These are phyloP conservation scores for Pilaira anomala DNA, from an alignment of 192 early-diverging fungal species.

Conservation along the genomic window DNA sequence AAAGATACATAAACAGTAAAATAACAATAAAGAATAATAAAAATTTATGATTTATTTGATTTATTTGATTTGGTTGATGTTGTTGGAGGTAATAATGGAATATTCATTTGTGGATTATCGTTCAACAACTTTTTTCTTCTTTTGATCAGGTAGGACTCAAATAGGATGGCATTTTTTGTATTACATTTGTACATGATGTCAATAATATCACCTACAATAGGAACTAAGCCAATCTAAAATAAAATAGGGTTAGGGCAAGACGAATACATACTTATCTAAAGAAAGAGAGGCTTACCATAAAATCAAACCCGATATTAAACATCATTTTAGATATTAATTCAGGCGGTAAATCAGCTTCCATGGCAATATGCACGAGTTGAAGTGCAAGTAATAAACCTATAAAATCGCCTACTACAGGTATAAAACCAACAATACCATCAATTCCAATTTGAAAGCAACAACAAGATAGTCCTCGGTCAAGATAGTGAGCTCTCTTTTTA, in stretches of 20 bases:
- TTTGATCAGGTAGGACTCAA: conserved; percentile 36
- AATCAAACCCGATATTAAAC: conserved; percentile 43
- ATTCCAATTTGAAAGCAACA: conserved; percentile 37
- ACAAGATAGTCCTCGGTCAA: conserved; percentile 38
- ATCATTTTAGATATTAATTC: conserved; percentile 34
- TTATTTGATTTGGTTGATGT: not conserved
- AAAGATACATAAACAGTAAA: conserved; percentile 23
- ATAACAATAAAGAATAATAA: not conserved
- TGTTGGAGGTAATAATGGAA: not conserved
- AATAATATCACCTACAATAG: conserved; percentile 41
- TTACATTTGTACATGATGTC: conserved; percentile 52
- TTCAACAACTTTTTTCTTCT: conserved; percentile 2
- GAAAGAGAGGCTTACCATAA: conserved; percentile 34
- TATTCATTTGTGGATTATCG: not conserved
- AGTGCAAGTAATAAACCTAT: conserved; percentile 36
- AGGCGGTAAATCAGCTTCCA: conserved; percentile 41
- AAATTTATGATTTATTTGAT: not conserved
- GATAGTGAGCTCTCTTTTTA: conserved; percentile 39
- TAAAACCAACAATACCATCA: conserved; percentile 43
- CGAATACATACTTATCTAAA: not conserved
- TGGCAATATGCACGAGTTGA: conserved; percentile 35
- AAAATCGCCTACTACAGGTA: conserved; percentile 46
- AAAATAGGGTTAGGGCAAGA: not conserved
- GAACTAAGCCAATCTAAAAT: conserved; percentile 43
- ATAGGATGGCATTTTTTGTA: conserved; percentile 43